These are phyloP conservation scores for Cercis canadensis DNA, from an alignment of 306 rosid species.

Conservation along the genomic window DNA sequence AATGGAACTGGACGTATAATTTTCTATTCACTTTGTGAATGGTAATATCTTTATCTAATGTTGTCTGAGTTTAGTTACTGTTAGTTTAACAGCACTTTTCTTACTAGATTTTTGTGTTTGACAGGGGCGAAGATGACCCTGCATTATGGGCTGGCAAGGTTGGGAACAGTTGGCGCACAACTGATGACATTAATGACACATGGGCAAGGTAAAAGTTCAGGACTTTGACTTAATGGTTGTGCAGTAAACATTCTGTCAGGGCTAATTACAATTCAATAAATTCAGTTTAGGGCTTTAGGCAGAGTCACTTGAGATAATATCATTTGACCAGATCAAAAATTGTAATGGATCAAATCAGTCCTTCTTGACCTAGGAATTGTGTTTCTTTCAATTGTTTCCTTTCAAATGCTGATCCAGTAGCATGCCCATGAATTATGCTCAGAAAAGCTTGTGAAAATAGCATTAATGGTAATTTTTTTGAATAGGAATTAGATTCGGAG, in stretches of 20 bases:
- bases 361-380: slow-evolving; percentile 4
- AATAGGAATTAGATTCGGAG: slow-evolving; percentile 2
- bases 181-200: slow-evolving; percentile 85
- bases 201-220: slow-evolving; percentile 85
- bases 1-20: slow-evolving; percentile 66
- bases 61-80: slow-evolving; percentile 11
- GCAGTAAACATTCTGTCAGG: slow-evolving; percentile 22
- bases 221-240: slow-evolving; percentile 20
- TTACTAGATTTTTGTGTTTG: slow-evolving; percentile 22
- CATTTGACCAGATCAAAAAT: slow-evolving; percentile 20
- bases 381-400: slow-evolving; percentile 14
- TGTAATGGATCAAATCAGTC: slow-evolving; percentile 8
- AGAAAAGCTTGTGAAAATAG: slow-evolving; percentile 16
- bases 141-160: slow-evolving; percentile 92
- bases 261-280: slow-evolving; percentile 24
- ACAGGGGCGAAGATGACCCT: slow-evolving; percentile 92
- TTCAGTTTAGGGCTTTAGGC: slow-evolving; percentile 3
- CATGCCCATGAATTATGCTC: not conserved
- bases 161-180: slow-evolving; percentile 99
- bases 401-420: not conserved
- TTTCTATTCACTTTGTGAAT: slow-evolving; percentile 88
- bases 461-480: not conserved
- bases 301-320: slow-evolving; percentile 16
- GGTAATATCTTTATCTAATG: slow-evolving; percentile 55
- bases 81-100: slow-evolving; percentile 27